phyloP scores from a whole-genome alignment of 192 early-diverging fungal species.

The Paraglomus brasilianum region DNA sequence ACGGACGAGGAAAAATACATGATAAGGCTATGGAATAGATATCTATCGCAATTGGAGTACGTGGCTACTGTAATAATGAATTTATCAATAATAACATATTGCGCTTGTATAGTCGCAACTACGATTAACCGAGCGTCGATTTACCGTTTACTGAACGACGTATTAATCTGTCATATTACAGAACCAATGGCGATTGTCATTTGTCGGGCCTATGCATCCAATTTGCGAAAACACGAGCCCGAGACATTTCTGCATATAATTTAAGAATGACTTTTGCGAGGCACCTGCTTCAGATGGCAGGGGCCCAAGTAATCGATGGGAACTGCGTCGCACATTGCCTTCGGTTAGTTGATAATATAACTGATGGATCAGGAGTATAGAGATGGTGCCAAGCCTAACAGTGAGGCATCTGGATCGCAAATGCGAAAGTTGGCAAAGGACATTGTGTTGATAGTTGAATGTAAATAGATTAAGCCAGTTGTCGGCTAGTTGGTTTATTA shows the following conservation, averaged over 20 bases:
- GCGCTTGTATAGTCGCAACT: not conserved
- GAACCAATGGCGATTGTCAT: slow-evolving; percentile 26
- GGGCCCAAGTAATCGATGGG: slow-evolving; percentile 19
- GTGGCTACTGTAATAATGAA: not conserved
- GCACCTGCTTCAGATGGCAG: slow-evolving; percentile 16
- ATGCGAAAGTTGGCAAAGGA: no score
- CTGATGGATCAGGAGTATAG: no score
- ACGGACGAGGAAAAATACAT: slow-evolving; percentile 24
- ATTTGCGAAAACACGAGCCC: slow-evolving; percentile 24
- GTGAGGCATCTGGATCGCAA: no score
- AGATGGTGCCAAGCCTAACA: no score
- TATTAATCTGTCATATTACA: not conserved
- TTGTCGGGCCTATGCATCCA: slow-evolving; percentile 21
- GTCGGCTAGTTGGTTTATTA: no score
- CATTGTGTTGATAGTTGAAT: no score
- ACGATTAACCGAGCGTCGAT: not conserved
- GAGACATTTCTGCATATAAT: not conserved
- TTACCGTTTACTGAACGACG: not conserved
- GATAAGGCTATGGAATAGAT: slow-evolving; percentile 31
- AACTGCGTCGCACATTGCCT: slow-evolving; percentile 20
- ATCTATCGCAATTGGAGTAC: slow-evolving; percentile 19
- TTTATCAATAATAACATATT: not conserved
- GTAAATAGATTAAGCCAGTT: no score
- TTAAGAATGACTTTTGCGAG: slow-evolving; percentile 28
- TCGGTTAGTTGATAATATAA: slow-evolving; percentile 16